Conservation (phyloP, 148 eudicot genomes). For the Tetragonia tetragonoides region DNA sequence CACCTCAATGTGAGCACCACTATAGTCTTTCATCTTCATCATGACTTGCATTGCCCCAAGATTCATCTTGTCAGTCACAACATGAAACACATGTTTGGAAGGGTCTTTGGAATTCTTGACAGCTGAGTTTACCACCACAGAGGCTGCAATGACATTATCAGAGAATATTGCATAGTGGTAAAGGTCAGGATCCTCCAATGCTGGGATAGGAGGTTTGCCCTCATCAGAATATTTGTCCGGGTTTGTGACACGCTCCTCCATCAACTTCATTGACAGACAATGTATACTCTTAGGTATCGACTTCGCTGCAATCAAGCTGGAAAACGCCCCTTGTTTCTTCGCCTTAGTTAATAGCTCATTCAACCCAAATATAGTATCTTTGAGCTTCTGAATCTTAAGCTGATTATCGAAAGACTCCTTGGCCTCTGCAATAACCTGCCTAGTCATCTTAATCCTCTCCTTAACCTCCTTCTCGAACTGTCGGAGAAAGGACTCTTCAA, state of each 20-base stretch:
- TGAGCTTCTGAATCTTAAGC: slow-evolving; percentile 91
- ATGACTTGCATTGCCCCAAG: slow-evolving; percentile 98
- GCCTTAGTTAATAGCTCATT: slow-evolving; percentile 86
- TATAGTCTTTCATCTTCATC: slow-evolving; percentile 84
- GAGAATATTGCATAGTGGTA: slow-evolving; percentile 92
- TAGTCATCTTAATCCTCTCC: slow-evolving; percentile 73
- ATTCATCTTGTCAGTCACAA: slow-evolving; percentile 96
- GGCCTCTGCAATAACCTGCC: slow-evolving; percentile 82
- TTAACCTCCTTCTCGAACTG: slow-evolving; percentile 91
- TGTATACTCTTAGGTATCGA: slow-evolving; percentile 93
- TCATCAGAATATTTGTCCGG: slow-evolving; percentile 75
- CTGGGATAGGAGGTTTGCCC: slow-evolving; percentile 58
- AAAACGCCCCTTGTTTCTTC: slow-evolving; percentile 93
- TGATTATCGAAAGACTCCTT: slow-evolving; percentile 92
- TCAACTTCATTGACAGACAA: slow-evolving; percentile 81
- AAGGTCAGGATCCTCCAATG: slow-evolving; percentile 79
- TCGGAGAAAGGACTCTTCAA: slow-evolving; percentile 59
- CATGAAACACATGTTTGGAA: slow-evolving; percentile 83
- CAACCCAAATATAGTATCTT: slow-evolving; percentile 71
- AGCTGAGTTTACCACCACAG: slow-evolving; percentile 91
- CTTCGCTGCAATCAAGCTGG: slow-evolving; percentile 94
- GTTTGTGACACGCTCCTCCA: slow-evolving; percentile 82
- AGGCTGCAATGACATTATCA: slow-evolving; percentile 86
- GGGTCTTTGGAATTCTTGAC: slow-evolving; percentile 87
- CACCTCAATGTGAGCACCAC: slow-evolving; percentile 87